These are phyloP conservation scores for Middelhovenomyces tepae DNA, from an alignment of 805 yeast genomes.

Conservation along the genomic window DNA sequence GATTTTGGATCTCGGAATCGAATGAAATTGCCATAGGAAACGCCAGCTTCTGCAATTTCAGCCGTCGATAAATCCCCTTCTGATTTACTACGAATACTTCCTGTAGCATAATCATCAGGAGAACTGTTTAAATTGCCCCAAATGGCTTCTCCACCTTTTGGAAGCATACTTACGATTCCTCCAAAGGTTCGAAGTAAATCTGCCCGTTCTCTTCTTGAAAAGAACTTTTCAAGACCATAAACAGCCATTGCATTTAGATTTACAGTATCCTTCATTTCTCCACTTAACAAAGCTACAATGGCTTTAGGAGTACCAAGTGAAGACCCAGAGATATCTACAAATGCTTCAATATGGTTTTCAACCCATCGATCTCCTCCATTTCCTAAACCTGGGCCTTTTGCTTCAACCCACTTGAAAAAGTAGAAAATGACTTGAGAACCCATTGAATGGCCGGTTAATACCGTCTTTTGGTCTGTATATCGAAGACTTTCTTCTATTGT, in stretches of 20 bases:
- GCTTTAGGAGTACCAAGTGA: slow-evolving; percentile 91
- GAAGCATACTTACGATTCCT: slow-evolving; percentile 93
- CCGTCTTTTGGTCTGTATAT: slow-evolving; percentile 54
- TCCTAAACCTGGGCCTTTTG: slow-evolving; percentile 76
- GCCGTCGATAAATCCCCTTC: slow-evolving; percentile 12
- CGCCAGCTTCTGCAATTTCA: slow-evolving; percentile 16
- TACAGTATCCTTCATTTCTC: slow-evolving; percentile 97
- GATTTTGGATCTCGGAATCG: slow-evolving; percentile 46
- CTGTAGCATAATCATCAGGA: slow-evolving; percentile 59
- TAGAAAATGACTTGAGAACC: slow-evolving; percentile 85
- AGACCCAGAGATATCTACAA: slow-evolving; percentile 85
- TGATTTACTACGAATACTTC: slow-evolving; percentile 19
- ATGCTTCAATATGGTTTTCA: slow-evolving; percentile 70
- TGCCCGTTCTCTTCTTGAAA: slow-evolving; percentile 79
- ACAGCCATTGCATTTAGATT: slow-evolving; percentile 88
- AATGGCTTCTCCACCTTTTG: slow-evolving; percentile 83
- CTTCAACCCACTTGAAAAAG: slow-evolving; percentile 95
- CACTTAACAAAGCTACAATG: slow-evolving; percentile 83
- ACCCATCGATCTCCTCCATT: slow-evolving; percentile 92
- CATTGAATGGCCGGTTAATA: slow-evolving; percentile 91
- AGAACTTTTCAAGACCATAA: slow-evolving; percentile 89
- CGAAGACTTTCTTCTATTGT: slow-evolving; percentile 56
- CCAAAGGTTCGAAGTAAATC: slow-evolving; percentile 82
- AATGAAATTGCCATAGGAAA: slow-evolving; percentile 66
- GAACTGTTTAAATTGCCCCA: slow-evolving; percentile 73